phyloP scores from a whole-genome alignment of 768 basidiomycete genomes.

The Suillus decipiens region DNA sequence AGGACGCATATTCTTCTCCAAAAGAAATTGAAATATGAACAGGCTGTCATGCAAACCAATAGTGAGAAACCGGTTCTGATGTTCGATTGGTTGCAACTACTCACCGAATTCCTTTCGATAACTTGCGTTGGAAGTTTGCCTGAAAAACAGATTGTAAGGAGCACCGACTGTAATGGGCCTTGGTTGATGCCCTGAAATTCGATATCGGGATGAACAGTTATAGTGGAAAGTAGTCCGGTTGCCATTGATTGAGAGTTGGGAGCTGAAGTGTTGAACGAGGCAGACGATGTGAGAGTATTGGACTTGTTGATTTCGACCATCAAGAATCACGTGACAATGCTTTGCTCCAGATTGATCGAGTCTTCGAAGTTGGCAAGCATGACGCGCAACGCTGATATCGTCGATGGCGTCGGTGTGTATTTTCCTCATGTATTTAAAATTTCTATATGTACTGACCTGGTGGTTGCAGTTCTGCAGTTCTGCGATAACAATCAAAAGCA shows the following conservation, averaged over 20 bases:
- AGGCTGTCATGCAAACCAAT: no score
- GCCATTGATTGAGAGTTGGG: not conserved
- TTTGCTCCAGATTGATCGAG: not conserved
- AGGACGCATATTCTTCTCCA: no score
- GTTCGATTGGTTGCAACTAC: no score
- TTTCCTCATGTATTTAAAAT: not conserved
- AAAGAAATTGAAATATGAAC: no score
- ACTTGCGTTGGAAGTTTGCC: conserved; percentile 12
- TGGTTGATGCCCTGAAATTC: not conserved
- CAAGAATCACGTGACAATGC: not conserved
- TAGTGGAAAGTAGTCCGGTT: not conserved
- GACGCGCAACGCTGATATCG: not conserved
- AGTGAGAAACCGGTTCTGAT: no score
- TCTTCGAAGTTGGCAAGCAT: not conserved
- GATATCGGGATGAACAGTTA: not conserved
- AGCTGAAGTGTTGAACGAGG: not conserved
- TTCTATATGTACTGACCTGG: not conserved
- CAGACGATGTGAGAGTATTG: not conserved
- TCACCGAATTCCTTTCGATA: not conserved
- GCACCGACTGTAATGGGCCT: conserved; percentile 5
- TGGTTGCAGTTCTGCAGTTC: not conserved
- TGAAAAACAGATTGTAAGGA: conserved; percentile 12
- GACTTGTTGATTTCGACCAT: not conserved
- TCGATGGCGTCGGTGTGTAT: not conserved
- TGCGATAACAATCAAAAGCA: not conserved